Base-by-base conservation (phyloP, 768 basidiomycete genomes). In the Boletellus emodensis region DNA sequence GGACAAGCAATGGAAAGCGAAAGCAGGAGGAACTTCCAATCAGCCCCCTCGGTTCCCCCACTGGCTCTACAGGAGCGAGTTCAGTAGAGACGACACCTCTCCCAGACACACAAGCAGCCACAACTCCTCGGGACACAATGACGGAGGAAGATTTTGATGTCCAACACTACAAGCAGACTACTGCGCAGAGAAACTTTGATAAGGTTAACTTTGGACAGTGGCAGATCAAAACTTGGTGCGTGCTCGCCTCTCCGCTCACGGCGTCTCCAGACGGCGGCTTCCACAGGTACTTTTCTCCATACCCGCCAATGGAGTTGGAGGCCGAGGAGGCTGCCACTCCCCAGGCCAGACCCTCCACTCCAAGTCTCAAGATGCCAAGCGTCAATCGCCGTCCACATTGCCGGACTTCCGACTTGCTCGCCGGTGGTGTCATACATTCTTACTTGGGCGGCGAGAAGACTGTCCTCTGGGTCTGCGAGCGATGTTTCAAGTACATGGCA, bases 401-500 rank as follows among this genome's bases (percentile, higher is more conserved):
- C 6, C 82, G 90, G 30, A 88, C 87, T 1, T 84, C 84, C 10
- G 88, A 91, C 55, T 61, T 90, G 22, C 68, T 89, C 15, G 81
- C 81, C 1, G 83, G 86, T 30, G 82, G 84, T 6, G 64, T 86
- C 46, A 72, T 74, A 30, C 73, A 82, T 18, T 71, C 73, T 15
- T 70, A 74, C 41, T 65, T 62, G 15, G 50, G 62, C 14, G 76
- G 72, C 4, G 83, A 82, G 54, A 75, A 75, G 43, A 69, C 81
- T 15, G 69, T 72, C 30, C 68, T 94, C 17, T 94, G 84, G 81
- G 90, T 94, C 6, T 95, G 93, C 64, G 87, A 94, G 58, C 79
- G 82, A 53, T 99, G 95, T 72, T 96, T 97, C 83, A 98, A 96
- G 71, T 99, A 99, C 64, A 91, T 94, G 85, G 74, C 82, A 2